phyloP scores from a whole-genome alignment of 805 yeast species.

The Lipomyces spencermartinsiae region DNA sequence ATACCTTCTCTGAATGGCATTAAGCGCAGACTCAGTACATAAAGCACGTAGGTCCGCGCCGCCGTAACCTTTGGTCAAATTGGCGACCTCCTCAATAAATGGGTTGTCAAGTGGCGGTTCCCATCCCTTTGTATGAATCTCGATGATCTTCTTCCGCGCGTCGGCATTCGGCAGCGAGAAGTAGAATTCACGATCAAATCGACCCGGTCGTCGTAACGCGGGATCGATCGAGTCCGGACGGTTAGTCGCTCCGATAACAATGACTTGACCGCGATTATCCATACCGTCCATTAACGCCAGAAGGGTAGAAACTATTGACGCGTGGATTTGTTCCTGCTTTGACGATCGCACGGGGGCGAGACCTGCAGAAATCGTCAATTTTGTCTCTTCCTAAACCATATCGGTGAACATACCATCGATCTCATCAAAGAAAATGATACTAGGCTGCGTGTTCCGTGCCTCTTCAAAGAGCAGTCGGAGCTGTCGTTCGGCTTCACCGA shows the following conservation, averaged over 20 bases:
- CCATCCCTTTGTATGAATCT: constrained; percentile 92
- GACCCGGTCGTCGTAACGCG: constrained; percentile 93
- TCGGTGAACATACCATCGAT: constrained; percentile 71
- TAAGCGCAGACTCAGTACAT: constrained; percentile 94
- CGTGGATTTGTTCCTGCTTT: constrained; percentile 97
- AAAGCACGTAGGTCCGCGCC: constrained; percentile 96
- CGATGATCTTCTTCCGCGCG: constrained; percentile 78
- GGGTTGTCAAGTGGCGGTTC: constrained; percentile 65
- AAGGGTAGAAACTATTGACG: constrained; percentile 93
- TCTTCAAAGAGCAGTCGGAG: constrained; percentile 89
- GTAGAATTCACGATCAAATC: constrained; percentile 95
- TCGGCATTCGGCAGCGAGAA: constrained; percentile 88
- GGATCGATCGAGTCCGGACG: constrained; percentile 99
- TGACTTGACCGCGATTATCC: constrained; percentile 98
- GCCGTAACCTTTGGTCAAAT: constrained; percentile 91
- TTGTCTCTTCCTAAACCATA: too few relatives aligned
- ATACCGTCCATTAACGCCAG: constrained; percentile 98
- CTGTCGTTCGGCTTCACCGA: constrained; percentile 98
- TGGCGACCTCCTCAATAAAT: constrained; percentile 72
- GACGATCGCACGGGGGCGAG: constrained; percentile 97
- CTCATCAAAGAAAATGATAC: constrained; percentile 96
- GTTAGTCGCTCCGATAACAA: constrained; percentile 97
- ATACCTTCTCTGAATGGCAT: constrained; percentile 86
- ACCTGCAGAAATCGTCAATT: constrained; percentile 13
- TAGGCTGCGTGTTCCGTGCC: constrained; percentile 94